Evolutionary conservation across 2,329 filamentous ascomycete genomes (phyloP), one percentile per base, ranked within the genome.

Genomic region (Fusarium sp.): DNA sequence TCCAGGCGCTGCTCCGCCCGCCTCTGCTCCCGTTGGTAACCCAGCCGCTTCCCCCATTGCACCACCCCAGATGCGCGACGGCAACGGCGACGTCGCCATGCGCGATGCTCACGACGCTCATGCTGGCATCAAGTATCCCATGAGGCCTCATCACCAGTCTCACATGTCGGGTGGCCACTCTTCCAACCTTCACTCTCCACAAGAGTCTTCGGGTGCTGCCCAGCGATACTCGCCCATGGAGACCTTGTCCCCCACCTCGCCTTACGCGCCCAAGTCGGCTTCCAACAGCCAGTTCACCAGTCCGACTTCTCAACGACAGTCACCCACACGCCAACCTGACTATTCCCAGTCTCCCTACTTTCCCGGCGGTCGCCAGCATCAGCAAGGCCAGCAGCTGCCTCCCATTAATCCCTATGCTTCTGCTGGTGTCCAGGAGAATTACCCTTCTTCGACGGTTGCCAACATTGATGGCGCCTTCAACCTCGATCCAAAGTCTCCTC

Each of bases 161-260:
- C 90, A 95, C 73, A 85, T 89, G 64, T 89, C 88, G 30, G 81
- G 81, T 59, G 79, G 83, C 71, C 82, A 82, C 71, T 71, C 83
- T 43, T 74, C 90, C 65, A 94, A 89, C 67, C 89, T 94, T 74
- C 92, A 95, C 79, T 92, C 92, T 48, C 84, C 91, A 53, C 90
- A 79, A 60, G 80, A 91, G 77, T 90, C 93, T 63, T 96, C 94
- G 44, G 87, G 93, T 53, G 94, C 94, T 61, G 93, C 94, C 64
- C 93, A 97, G 80, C 90, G 95, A 78, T 98, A 98, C 82, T 98
- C 95, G 48, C 96, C 95, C 70, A 98, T 98, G 95, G 95, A 97
- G 79, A 89, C 90, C 15, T 85, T 97, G 66, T 94, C 94, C 65
- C 93, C 94, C 41, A 90, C 91, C 36, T 92, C 93, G 60, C 91